These are phyloP conservation scores for Hypoxylon sp. DNA, from an alignment of 2,329 filamentous ascomycete genomes.

Conservation along the genomic window DNA sequence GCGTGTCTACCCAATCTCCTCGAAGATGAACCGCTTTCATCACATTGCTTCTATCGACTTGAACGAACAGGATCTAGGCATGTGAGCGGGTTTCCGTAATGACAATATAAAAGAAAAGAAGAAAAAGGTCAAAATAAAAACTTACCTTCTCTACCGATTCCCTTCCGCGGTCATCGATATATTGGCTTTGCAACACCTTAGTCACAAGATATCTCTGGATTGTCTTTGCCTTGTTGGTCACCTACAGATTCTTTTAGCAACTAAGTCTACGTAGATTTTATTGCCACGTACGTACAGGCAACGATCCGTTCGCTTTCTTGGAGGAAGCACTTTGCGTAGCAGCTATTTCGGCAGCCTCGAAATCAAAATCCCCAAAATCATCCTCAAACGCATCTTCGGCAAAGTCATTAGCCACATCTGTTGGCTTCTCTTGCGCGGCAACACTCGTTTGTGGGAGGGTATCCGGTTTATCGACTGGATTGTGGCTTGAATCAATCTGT, in stretches of 20 bases:
- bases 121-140: background rate
- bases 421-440: constrained; percentile 13
- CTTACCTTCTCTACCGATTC: constrained; percentile 75
- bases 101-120: no score
- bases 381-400: constrained; percentile 66
- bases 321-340: constrained; percentile 73
- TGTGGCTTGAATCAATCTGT: constrained; percentile 44
- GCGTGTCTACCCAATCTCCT: constrained; percentile 86
- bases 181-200: constrained; percentile 74
- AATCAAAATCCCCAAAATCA: constrained; percentile 79
- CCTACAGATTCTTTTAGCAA: constrained; percentile 74
- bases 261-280: constrained; percentile 40
- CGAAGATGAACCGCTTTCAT: constrained; percentile 77
- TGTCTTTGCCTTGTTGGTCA: constrained; percentile 70
- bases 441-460: constrained; percentile 30
- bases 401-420: constrained; percentile 46
- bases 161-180: constrained; percentile 68
- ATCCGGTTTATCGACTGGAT: constrained; percentile 21
- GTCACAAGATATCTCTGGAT: constrained; percentile 90
- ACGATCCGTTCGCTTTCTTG: constrained; percentile 41
- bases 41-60: constrained; percentile 74
- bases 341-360: constrained; percentile 76
- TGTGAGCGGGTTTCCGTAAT: constrained; percentile 25
- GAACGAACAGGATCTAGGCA: constrained; percentile 78
- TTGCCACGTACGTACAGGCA: constrained; percentile 61